A percentile compares a stretch with the other conserved stretches of the same genome.
phyloP scores from a whole-genome alignment of 495 filamentous ascomycete genomes.

The Astrothelium subdiscretum region DNA sequence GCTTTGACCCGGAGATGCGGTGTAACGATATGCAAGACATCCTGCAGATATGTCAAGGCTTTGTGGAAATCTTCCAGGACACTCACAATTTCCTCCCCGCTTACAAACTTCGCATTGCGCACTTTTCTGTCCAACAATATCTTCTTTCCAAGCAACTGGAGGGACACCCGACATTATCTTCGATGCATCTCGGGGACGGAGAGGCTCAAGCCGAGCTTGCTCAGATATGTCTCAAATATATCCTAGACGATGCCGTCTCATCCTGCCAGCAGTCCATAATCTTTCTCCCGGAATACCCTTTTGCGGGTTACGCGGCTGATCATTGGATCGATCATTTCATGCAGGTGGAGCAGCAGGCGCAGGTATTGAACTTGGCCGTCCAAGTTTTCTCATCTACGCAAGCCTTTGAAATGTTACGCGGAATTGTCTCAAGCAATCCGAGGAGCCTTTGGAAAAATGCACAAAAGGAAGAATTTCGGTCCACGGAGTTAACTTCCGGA shows the following conservation, averaged over 20 bases:
- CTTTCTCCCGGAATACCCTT: neutral
- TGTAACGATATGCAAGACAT: neutral
- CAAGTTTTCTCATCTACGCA: too few species aligned
- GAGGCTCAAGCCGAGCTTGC: neutral
- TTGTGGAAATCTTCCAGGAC: neutral
- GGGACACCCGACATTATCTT: neutral
- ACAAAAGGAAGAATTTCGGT: too few species aligned
- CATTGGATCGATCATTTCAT: neutral
- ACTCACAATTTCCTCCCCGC: neutral
- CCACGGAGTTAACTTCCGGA: too few species aligned
- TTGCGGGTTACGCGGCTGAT: neutral
- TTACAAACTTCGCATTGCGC: neutral
- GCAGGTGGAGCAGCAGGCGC: neutral
- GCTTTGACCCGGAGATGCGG: neutral
- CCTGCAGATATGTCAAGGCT: neutral
- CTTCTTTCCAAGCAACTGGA: neutral
- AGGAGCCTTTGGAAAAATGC: too few species aligned
- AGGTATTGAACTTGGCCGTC: too few species aligned
- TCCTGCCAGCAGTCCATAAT: neutral
- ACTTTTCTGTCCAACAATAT: neutral
- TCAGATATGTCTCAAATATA: neutral
- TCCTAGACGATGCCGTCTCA: too few species aligned
- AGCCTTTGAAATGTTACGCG: too few species aligned
- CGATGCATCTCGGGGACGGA: neutral
- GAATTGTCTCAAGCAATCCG: too few species aligned